phyloP scores from a whole-genome alignment of 208 protist genomes.

The Leishmania major region DNA sequence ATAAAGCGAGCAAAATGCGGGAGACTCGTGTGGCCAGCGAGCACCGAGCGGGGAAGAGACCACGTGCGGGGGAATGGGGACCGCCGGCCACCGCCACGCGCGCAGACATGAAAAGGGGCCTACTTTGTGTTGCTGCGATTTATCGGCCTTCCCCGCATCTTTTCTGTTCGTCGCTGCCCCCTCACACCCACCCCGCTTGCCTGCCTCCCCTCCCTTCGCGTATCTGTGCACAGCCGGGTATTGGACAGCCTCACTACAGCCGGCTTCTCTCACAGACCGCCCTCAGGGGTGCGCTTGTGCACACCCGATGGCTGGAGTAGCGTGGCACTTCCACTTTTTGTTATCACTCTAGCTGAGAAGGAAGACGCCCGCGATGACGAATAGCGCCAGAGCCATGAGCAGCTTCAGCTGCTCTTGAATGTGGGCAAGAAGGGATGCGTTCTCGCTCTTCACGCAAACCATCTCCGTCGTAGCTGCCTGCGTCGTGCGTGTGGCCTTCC shows the following conservation, averaged over 20 bases:
- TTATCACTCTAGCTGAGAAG: conserved; percentile 33
- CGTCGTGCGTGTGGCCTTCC: conserved; percentile 17
- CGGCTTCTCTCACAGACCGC: neutral
- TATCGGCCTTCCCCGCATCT: neutral
- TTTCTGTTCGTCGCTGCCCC: neutral
- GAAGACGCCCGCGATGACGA: conserved; percentile 51
- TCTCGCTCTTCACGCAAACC: conserved; percentile 9
- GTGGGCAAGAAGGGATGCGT: conserved; percentile 53
- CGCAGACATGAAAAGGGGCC: neutral
- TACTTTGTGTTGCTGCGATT: neutral
- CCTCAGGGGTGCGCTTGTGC: neutral
- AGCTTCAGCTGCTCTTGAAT: conserved; percentile 58
- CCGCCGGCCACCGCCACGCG: too few relatives aligned
- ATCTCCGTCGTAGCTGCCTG: conserved; percentile 5
- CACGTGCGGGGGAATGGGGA: neutral
- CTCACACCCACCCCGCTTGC: neutral
- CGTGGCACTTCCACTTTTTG: neutral
- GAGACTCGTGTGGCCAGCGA: neutral
- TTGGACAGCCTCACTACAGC: neutral
- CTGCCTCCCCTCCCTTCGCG: too few relatives aligned
- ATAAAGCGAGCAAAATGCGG: neutral
- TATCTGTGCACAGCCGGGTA: neutral
- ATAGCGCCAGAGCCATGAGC: conserved; percentile 39
- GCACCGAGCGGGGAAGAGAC: neutral
- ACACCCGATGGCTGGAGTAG: neutral